Conservation (phyloP, 305 asterid genomes). For the Fraxinus velutina region DNA sequence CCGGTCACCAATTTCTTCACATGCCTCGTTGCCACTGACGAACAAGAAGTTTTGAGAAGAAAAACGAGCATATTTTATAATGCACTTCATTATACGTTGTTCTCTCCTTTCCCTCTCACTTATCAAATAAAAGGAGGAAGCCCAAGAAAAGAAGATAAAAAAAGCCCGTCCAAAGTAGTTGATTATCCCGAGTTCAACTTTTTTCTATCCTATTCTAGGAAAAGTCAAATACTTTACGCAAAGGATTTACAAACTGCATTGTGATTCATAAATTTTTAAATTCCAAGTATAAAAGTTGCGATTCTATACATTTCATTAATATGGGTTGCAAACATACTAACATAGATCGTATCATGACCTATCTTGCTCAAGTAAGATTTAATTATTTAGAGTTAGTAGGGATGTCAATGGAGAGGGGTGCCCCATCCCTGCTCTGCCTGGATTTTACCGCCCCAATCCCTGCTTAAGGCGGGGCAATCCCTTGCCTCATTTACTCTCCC, state of each 20-base stretch:
- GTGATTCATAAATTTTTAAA: neutral
- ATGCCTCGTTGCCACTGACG: neutral
- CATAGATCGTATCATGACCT: neutral
- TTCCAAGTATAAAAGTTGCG: neutral
- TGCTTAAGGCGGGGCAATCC: neutral
- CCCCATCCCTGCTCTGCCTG: neutral
- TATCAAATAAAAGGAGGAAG: neutral
- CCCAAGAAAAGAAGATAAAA: neutral
- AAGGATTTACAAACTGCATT: neutral
- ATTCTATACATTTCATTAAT: neutral
- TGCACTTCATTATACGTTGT: neutral
- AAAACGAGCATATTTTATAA: neutral
- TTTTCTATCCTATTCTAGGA: neutral
- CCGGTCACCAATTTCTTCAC: neutral
- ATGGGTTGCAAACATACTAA: neutral
- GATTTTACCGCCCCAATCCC: neutral
- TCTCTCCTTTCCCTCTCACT: neutral
- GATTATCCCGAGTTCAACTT: neutral
- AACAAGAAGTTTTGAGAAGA: neutral
- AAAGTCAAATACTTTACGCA: neutral
- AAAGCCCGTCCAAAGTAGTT: neutral
- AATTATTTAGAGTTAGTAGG: neutral
- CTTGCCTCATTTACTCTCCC: neutral
- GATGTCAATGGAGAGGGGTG: neutral
- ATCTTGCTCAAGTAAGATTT: neutral